A percentile compares a stretch with the other conserved stretches of the same genome.
Conservation (phyloP, 1,284 basidiomycete genomes). For the Schizopora paradoxa region DNA sequence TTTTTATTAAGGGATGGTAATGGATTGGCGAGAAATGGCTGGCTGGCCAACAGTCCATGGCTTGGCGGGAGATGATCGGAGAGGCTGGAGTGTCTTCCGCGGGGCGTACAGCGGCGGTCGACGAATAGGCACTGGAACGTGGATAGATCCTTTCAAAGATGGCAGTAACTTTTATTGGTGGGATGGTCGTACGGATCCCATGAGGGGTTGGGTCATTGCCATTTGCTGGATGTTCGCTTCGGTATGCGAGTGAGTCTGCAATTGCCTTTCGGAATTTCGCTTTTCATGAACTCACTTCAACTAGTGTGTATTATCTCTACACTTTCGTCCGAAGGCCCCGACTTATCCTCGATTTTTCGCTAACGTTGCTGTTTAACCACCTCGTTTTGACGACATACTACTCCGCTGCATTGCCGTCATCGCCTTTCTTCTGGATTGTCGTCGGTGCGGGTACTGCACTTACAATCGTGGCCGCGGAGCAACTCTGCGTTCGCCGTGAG, state of each 20-base stretch:
- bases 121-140: conserved; percentile 53
- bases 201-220: conserved; percentile 84
- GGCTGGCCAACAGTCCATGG: conserved; percentile 70
- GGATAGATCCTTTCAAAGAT: conserved; percentile 31
- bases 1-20: conserved; percentile 64
- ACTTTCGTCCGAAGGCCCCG: conserved; percentile 85
- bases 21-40: conserved; percentile 97
- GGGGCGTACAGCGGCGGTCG: conserved; percentile 75
- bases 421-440: conserved; percentile 85
- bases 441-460: conserved; percentile 66
- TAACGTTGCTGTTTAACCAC: conserved; percentile 89
- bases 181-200: conserved; percentile 63
- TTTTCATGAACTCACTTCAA: conserved; percentile 14
- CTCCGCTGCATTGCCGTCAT: conserved; percentile 80
- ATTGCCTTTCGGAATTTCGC: neutral
- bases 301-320: conserved; percentile 84
- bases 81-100: conserved; percentile 53
- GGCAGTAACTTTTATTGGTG: conserved; percentile 28
- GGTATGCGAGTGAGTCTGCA: conserved; percentile 67
- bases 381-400: conserved; percentile 91
- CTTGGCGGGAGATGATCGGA: conserved; percentile 50
- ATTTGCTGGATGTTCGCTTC: conserved; percentile 78
- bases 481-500: conserved; percentile 88
- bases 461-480: conserved; percentile 82
- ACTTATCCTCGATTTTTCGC: conserved; percentile 88